Evolutionary conservation across 306 rosid genomes (phyloP), one percentile per base, ranked within the genome.

Genomic region (Castanospermum australe): DNA sequence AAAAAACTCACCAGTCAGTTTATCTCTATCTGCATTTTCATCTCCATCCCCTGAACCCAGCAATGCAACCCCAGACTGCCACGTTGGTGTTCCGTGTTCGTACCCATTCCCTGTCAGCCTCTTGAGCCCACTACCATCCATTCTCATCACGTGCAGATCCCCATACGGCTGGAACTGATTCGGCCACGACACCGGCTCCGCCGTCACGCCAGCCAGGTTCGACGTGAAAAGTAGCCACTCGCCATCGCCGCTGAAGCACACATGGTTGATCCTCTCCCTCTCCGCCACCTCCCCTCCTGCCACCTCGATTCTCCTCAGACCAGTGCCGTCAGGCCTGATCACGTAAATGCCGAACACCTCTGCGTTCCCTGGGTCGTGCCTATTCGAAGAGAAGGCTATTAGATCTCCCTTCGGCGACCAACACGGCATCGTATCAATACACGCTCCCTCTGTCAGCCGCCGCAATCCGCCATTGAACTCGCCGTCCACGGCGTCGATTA

Each of bases 121-220:
- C 91, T 78, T 89, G 82, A 94, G 67, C 24, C 90, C 95, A 35
- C 84, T 91, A 22, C 97, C 98, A 64, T 94, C 97, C 86, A 91
- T 11, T 59, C 84, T 90, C 79, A 82, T 83, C 78, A 66, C 68
- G 35, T 71, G 78, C 92, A 94, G 50, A 12, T 94, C 98, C 8
- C 98, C 97, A 8, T 90, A 94, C 24, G 97, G 98, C 84, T 94
- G 98, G 85, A 91, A 94, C 64, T 91, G 97, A 42, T 94, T 94
- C 0, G 98, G 97, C 86, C 10, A 24, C 36, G 91, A 81, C 76
- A 94, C 93, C 32, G 97, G 87, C 78, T 94, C 98, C 2, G 90
- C 93, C 42, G 83, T 75, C 47, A 94, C 93, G 18, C 97, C 94
- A 2, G 89, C 89, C 75, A 94, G 62, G 68, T 94, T 94, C 2